Conservation (phyloP, 345 rosid genomes). For the Mallotus nudiflorus region DNA sequence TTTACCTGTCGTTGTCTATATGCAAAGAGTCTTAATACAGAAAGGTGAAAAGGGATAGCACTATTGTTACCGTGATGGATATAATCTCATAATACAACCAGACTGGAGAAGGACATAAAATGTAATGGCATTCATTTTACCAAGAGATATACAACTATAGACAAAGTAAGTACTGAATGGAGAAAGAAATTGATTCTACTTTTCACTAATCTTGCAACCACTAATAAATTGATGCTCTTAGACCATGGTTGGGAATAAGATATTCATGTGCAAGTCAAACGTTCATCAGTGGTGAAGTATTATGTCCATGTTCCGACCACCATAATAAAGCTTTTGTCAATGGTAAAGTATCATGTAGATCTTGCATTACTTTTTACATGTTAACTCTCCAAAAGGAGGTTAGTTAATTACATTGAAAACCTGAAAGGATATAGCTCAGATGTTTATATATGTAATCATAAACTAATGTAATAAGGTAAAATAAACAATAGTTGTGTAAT, state of each 20-base stretch:
- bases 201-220: constrained; percentile 47
- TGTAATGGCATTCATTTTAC: not conserved
- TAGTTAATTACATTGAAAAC: not conserved
- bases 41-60: too few species aligned
- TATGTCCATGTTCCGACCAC: constrained; percentile 71
- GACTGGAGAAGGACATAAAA: not conserved
- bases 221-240: constrained; percentile 71
- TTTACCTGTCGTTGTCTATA: not conserved
- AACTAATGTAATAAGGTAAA: too few species aligned
- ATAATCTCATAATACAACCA: not conserved
- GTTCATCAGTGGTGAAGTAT: constrained; percentile 70
- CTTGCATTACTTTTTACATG: constrained; percentile 70
- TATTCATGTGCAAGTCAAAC: constrained; percentile 42
- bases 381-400: not conserved
- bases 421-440: not conserved
- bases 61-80: not conserved
- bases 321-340: constrained; percentile 58
- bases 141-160: not conserved
- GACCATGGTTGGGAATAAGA: constrained; percentile 66
- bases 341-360: constrained; percentile 69
- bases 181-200: not conserved
- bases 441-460: too few species aligned
- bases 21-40: not conserved
- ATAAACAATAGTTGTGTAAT: not conserved
- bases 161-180: not conserved